These are phyloP conservation scores for Pelargonium fulgidum DNA, from an alignment of 441 rosid species.

Conservation along the genomic window DNA sequence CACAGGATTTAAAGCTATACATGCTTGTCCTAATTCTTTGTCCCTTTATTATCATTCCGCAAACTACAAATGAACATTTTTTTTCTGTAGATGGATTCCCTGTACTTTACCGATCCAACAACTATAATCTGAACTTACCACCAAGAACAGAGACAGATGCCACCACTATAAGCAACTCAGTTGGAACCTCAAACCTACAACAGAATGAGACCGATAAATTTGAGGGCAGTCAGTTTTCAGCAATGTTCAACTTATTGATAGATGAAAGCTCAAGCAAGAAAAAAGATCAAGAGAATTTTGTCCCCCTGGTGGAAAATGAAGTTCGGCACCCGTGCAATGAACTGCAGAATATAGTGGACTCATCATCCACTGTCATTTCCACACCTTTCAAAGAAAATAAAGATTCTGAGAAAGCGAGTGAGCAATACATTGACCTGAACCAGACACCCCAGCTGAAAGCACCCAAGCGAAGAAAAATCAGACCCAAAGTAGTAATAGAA, in stretches of 20 bases:
- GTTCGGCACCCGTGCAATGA: constrained; percentile 22
- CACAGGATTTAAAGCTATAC: neutral
- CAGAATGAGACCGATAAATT: constrained; percentile 28
- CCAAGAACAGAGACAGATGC: constrained; percentile 39
- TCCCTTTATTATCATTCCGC: constrained; percentile 10
- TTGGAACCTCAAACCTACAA: constrained; percentile 33
- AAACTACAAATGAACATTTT: constrained; percentile 4
- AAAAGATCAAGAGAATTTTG: constrained; percentile 26
- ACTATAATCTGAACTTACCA: constrained; percentile 41
- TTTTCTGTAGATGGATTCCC: constrained; percentile 50
- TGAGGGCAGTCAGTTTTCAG: constrained; percentile 22
- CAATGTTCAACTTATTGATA: neutral
- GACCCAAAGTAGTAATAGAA: constrained; percentile 74
- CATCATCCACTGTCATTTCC: constrained; percentile 38
- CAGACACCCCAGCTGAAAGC: constrained; percentile 68
- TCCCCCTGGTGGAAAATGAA: constrained; percentile 19
- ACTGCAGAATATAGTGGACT: constrained; percentile 38
- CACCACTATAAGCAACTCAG: constrained; percentile 26
- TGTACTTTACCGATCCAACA: constrained; percentile 27
- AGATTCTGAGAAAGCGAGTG: constrained; percentile 24
- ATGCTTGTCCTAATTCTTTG: neutral
- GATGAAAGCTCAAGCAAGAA: constrained; percentile 26
- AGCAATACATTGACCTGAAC: constrained; percentile 36
- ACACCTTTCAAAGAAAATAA: constrained; percentile 28
- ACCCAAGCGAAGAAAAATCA: constrained; percentile 65